Evolutionary conservation across 495 filamentous ascomycete species (phyloP).

Genomic region (Neurospora terricola): DNA sequence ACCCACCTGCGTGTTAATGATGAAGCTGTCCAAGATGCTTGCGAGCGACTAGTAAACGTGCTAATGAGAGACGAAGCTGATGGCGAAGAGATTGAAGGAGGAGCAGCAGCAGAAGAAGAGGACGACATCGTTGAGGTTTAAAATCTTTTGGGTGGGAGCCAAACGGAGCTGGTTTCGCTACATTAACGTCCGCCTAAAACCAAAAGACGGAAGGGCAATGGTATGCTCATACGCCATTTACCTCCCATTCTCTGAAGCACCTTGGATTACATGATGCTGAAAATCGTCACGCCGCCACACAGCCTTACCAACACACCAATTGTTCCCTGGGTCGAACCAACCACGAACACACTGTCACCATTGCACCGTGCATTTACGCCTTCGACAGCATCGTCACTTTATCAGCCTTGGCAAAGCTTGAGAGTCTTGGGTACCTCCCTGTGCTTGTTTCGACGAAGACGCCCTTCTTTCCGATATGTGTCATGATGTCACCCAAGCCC

Average conservation of each 20-base stretch:
- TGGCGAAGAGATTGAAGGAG: conserved; percentile 56
- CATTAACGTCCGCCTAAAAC: background rate
- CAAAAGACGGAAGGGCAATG: background rate
- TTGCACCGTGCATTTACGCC: background rate
- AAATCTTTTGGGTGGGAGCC: background rate
- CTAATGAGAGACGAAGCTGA: conserved; percentile 72
- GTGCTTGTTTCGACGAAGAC: background rate
- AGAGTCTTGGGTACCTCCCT: background rate
- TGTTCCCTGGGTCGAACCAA: background rate
- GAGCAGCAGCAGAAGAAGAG: conserved; percentile 28
- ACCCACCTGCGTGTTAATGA: conserved; percentile 70
- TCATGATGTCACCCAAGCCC: background rate
- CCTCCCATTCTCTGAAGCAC: background rate
- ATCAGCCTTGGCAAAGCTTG: background rate
- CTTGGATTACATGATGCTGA: background rate
- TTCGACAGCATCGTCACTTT: background rate
- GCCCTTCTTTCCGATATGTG: background rate
- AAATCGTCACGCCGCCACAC: background rate
- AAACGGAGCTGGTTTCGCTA: background rate
- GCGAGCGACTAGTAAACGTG: conserved; percentile 84
- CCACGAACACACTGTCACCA: background rate
- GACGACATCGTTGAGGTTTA: conserved; percentile 36
- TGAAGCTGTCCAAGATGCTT: conserved; percentile 73
- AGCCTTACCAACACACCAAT: background rate
- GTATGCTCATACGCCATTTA: background rate